Percentiles rank a stretch among this genome's conserved stretches.
Conservation (phyloP, 2,329 filamentous ascomycete genomes). For the Fusarium hostae region DNA sequence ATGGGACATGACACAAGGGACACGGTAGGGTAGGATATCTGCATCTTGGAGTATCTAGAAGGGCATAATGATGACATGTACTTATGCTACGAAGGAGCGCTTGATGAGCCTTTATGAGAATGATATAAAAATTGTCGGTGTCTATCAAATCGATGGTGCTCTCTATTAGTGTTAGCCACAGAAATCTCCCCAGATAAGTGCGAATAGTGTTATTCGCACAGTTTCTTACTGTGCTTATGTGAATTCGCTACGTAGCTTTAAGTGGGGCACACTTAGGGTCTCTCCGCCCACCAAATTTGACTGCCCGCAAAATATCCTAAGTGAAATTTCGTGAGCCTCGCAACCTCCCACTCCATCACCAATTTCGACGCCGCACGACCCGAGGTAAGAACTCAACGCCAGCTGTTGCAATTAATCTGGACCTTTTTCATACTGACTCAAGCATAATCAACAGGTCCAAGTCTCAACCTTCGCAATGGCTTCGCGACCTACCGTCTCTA, state of each 20-base stretch:
- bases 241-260: conserved; percentile 43
- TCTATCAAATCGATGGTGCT: neutral
- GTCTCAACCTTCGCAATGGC: conserved; percentile 75
- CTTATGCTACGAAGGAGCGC: conserved; percentile 30
- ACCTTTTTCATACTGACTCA: conserved; percentile 34
- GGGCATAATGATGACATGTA: conserved; percentile 36
- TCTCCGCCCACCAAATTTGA: conserved; percentile 52
- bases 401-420: conserved; percentile 16
- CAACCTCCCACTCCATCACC: conserved; percentile 50
- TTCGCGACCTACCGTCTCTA: conserved; percentile 96
- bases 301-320: conserved; percentile 46
- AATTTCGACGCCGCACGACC: conserved; percentile 55
- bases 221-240: neutral
- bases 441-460: conserved; percentile 47
- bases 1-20: conserved; percentile 31
- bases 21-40: conserved; percentile 12
- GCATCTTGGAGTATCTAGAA: conserved; percentile 35
- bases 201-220: neutral
- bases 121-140: conserved; percentile 4
- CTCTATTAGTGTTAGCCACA: neutral
- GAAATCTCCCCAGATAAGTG: neutral
- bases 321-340: conserved; percentile 53
- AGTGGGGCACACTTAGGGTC: conserved; percentile 53
- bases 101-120: conserved; percentile 32
- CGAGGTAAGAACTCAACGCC: conserved; percentile 49